phyloP scores from a whole-genome alignment of 2,329 filamentous ascomycete genomes.

The Podosphaera leucotricha region DNA sequence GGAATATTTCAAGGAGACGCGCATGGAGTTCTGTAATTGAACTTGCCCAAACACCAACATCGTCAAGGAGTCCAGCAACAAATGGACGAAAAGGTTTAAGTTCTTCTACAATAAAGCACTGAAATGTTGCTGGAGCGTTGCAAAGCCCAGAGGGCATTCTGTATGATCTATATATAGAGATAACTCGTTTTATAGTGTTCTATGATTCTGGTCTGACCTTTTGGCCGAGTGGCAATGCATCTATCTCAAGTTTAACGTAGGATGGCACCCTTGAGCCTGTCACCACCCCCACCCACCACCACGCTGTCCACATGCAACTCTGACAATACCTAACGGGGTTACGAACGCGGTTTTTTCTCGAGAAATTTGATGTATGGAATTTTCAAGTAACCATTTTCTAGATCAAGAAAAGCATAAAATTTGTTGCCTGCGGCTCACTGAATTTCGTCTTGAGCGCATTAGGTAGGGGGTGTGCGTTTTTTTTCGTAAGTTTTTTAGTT shows the following conservation, averaged over 20 bases:
- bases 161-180: no score
- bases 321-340: not conserved
- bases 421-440: not conserved
- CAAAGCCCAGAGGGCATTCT: not conserved
- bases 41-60: no score
- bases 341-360: not conserved
- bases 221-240: no score
- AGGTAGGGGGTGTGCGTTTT: not conserved
- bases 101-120: not conserved
- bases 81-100: not conserved
- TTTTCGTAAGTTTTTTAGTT: not conserved
- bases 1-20: not conserved
- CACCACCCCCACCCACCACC: no score
- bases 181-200: no score
- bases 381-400: not conserved
- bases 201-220: no score
- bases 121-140: not conserved
- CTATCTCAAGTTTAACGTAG: no score
- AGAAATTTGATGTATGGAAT: not conserved
- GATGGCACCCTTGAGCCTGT: no score
- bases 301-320: no score
- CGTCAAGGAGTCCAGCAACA: no score
- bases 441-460: not conserved
- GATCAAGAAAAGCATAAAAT: not conserved
- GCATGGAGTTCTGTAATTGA: not conserved